These are phyloP conservation scores for Rubroboletus satanas DNA, from an alignment of 768 basidiomycete genomes.

Conservation along the genomic window DNA sequence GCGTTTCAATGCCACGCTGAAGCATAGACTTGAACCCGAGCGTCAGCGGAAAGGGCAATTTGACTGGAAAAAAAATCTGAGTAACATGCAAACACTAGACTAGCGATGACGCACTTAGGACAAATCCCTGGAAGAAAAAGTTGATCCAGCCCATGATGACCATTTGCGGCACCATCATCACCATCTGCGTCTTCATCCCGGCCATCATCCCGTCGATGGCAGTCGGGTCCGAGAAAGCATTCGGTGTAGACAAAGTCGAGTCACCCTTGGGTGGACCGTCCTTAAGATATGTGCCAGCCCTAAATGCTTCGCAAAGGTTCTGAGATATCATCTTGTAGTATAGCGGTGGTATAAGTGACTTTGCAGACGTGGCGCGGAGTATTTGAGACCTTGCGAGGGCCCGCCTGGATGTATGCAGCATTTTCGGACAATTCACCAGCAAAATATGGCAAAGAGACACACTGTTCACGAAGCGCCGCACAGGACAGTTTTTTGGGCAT, in stretches of 20 bases:
- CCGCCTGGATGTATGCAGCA: slow-evolving; percentile 43
- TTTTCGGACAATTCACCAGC: neutral
- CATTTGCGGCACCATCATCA: slow-evolving; percentile 99
- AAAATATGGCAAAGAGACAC: slow-evolving; percentile 31
- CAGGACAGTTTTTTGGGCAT: slow-evolving; percentile 76
- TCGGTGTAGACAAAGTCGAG: slow-evolving; percentile 56
- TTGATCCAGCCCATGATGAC: slow-evolving; percentile 99
- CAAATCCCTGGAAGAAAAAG: slow-evolving; percentile 98
- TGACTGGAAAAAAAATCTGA: slow-evolving; percentile 54
- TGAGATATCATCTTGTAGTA: slow-evolving; percentile 75
- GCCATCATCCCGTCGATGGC: slow-evolving; percentile 99
- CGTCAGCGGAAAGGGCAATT: slow-evolving; percentile 94
- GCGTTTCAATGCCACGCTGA: slow-evolving; percentile 91
- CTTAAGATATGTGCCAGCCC: slow-evolving; percentile 79
- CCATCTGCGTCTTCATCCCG: slow-evolving; percentile 98
- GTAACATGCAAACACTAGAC: neutral
- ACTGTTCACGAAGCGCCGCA: slow-evolving; percentile 91
- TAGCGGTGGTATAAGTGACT: slow-evolving; percentile 73
- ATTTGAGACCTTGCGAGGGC: slow-evolving; percentile 81
- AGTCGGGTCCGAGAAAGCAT: slow-evolving; percentile 83
- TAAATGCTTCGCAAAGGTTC: slow-evolving; percentile 67
- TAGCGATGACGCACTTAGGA: slow-evolving; percentile 70
- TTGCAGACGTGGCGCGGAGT: slow-evolving; percentile 73
- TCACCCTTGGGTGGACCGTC: slow-evolving; percentile 72
- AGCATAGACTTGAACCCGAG: slow-evolving; percentile 98